Percentiles rank a stretch among this genome's conserved stretches.
phyloP scores from a whole-genome alignment of 139 green algal species.

The Haematococcus sp. region DNA sequence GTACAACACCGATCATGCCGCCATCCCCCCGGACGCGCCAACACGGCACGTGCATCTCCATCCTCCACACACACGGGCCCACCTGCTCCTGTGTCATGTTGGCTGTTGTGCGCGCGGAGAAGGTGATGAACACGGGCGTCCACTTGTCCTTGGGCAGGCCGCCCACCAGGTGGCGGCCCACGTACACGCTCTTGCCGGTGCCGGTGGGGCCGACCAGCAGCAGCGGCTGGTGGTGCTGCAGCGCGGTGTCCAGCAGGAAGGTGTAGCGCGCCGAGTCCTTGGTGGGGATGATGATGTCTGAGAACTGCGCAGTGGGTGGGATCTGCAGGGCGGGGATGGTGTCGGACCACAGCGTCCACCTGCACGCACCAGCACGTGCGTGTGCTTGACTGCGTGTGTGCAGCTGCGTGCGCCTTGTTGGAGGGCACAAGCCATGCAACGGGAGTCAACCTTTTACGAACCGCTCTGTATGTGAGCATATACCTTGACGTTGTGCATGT shows the following conservation, averaged over 20 bases:
- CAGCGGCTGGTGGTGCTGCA: slow-evolving; percentile 60
- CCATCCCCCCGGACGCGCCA: too few relatives aligned
- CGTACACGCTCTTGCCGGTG: slow-evolving; percentile 62
- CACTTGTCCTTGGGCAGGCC: slow-evolving; percentile 52
- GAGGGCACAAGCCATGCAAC: too few relatives aligned
- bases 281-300: slow-evolving; percentile 74
- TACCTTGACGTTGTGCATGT: too few relatives aligned
- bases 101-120: slow-evolving; percentile 62
- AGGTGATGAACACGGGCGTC: slow-evolving; percentile 63
- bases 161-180: slow-evolving; percentile 40
- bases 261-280: slow-evolving; percentile 59
- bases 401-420: neutral
- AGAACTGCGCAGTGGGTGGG: slow-evolving; percentile 45
- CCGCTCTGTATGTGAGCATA: too few relatives aligned
- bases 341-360: slow-evolving; percentile 46
- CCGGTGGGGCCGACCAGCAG: slow-evolving; percentile 70
- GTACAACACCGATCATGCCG: too few relatives aligned
- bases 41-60: neutral
- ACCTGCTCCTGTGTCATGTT: slow-evolving; percentile 77
- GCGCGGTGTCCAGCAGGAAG: slow-evolving; percentile 63
- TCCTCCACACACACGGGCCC: neutral
- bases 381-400: neutral
- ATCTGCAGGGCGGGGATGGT: slow-evolving; percentile 48
- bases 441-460: too few relatives aligned
- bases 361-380: neutral